Evolutionary conservation across 176 grass and related monocot genomes (phyloP), one percentile per base, ranked within the genome.

Genomic region (Guadua angustifolia): DNA sequence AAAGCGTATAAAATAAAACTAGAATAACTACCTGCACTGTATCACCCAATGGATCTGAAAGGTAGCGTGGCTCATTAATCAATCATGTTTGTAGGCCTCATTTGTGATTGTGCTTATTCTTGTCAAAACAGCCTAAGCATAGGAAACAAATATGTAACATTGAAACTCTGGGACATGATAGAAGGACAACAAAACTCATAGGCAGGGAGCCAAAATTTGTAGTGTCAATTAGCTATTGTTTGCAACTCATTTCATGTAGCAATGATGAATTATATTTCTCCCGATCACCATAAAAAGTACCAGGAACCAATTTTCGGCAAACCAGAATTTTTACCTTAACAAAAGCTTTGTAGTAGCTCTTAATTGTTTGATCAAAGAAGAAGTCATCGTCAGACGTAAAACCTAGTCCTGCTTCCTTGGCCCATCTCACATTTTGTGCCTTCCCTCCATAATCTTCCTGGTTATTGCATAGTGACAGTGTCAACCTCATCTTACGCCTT

Each of bases 321-420:
- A 45, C 9, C 46, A 9, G 61, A 83, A 73, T 0, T 3, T 66
- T 64, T 85, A 95, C 95, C 92, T 93, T 38, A 66, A 90, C 89
- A 82, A 92, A 98, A 77, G 90, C 86, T 92, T 95, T 98, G 50
- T 95, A 95, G 71, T 98, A 95, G 36, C 63, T 67, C 65, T 93
- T 93, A 62, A 95, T 71, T 76, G 89, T 98, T 70, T 40, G 68
- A 77, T 93, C 13, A 26, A 85, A 71, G 77, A 95, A 98, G 79
- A 98, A 98, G 53, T 87, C 85, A 18, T 95, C 95, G 2, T 98
- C 87, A 29, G 71, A 91, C 78, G 79, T 83, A 57, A 95, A 73
- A 66, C 93, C 25, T 36, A 98, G 57, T 2, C 91, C 89, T 44
- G 84, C 87, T 35, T 85, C 79, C 43, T 86, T 73, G 42, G 84